A percentile compares a stretch with the other conserved stretches of the same genome.
phyloP scores from a whole-genome alignment of 768 basidiomycete species.

The Suillus fuscotomentosus region DNA sequence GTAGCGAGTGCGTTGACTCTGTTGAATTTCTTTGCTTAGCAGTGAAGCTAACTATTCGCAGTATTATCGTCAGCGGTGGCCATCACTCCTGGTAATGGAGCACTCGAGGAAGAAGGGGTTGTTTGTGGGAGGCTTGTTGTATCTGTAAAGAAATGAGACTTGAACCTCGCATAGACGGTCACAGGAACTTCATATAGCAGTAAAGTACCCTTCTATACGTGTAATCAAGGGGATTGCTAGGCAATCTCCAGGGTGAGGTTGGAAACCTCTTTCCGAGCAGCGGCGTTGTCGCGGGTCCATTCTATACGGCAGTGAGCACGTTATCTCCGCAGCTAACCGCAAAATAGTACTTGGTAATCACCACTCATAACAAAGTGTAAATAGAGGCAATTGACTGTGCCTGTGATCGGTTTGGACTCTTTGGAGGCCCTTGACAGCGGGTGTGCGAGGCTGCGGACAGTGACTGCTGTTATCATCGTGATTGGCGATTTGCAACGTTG shows the following conservation, averaged over 20 bases:
- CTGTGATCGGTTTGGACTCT: background rate
- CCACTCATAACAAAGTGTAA: background rate
- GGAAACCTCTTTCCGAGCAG: background rate
- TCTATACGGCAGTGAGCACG: background rate
- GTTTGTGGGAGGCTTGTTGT: background rate
- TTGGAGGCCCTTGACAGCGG: background rate
- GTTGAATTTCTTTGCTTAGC: background rate
- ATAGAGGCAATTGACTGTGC: background rate
- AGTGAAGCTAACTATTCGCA: background rate
- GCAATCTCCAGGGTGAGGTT: background rate
- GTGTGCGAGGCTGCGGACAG: background rate
- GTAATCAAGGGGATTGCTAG: too few species aligned
- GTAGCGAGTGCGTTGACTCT: constrained; percentile 65
- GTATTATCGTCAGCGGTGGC: constrained; percentile 31
- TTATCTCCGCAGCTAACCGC: background rate
- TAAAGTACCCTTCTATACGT: too few species aligned
- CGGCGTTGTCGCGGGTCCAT: background rate
- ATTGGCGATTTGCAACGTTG: background rate
- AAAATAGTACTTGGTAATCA: background rate
- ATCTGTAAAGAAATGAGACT: background rate
- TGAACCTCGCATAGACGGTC: background rate
- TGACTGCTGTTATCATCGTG: background rate
- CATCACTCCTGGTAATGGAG: constrained; percentile 28
- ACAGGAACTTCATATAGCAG: too few species aligned
- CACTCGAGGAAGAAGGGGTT: background rate